Base-by-base conservation (phyloP, 2,329 filamentous ascomycete species). In the Orbilia javanica region DNA sequence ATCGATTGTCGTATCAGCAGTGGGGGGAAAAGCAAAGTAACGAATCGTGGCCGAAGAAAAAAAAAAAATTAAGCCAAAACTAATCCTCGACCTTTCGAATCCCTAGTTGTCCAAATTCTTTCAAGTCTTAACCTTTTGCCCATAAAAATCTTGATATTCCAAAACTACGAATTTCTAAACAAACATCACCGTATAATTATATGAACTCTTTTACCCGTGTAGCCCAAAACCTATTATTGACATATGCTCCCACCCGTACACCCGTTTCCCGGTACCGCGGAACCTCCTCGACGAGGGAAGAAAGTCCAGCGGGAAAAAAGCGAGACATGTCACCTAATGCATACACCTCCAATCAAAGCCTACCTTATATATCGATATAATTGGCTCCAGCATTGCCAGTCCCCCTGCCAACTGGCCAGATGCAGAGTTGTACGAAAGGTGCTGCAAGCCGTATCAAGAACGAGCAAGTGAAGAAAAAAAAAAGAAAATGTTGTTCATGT, bases 281-380 rank as follows among this genome's bases (percentile, higher is more conserved):
- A 67, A 22, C 44, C 34, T 25, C 34, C n/a, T 60, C 63, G 18
- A 53, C 25, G 18, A 53, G n/a, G n/a, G 31, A 27, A 7, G 6
- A 8, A 18, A 42, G 48, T 53, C 52, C n/a, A 27, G 50, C 50
- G 25, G 15, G 42, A 67, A 44, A 53, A 67, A 44, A 42, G 36
- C 48, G 36, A 42, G 65, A 60, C 55, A 60, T 60, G 55, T 60
- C 55, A 60, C 55, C 55, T 27, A 60, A 60, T 60, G 55, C 55
- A 60, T 22, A n/a, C 55, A 31, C 7, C n/a, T 39, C 34, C 55
- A 42, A n/a, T 34, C 55, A 42, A 42, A 39, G n/a, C 18, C 11
- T 25, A 13, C 55, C n/a, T 18, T n/a, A n/a, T n/a, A n/a, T n/a
- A n/a, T n/a, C n/a, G 34, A 60, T 60, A 60, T 60, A 34, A 42